Evolutionary conservation across 495 filamentous ascomycete genomes (phyloP).

Genomic region (Penicillium chermesinum): DNA sequence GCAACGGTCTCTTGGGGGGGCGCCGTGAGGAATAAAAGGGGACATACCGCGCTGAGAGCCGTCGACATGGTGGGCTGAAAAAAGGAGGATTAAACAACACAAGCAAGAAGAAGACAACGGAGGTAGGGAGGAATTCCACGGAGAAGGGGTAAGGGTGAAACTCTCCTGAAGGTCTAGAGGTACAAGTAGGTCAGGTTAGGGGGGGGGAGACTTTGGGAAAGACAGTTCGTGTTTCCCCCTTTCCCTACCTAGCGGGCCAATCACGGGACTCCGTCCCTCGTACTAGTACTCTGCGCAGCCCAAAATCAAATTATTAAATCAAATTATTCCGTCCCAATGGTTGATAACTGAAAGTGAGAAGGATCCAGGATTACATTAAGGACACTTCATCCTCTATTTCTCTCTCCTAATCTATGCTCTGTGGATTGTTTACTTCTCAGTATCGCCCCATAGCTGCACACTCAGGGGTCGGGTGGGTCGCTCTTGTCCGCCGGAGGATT

Average conservation of each 20-base stretch:
- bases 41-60: constrained; percentile 57
- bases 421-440: not conserved
- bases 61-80: constrained; percentile 52
- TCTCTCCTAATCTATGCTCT: not conserved
- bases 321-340: not conserved
- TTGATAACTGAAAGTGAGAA: not conserved
- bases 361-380: not conserved
- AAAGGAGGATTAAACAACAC: constrained; percentile 19
- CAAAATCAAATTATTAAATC: not conserved
- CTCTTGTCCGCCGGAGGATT: constrained; percentile 27
- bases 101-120: constrained; percentile 11
- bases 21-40: constrained; percentile 27
- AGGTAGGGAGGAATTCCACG: constrained; percentile 11
- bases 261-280: constrained; percentile 22
- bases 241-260: constrained; percentile 24
- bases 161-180: constrained; percentile 20
- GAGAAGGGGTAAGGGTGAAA: constrained; percentile 14
- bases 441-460: not conserved
- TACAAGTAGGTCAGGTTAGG: constrained; percentile 9
- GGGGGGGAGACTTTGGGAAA: constrained; percentile 19
- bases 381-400: not conserved
- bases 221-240: constrained; percentile 31
- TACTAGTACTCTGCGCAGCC: not conserved
- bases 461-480: constrained; percentile 36
- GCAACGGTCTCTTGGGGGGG: constrained; percentile 29